Percentiles rank a stretch among this genome's conserved stretches.
These are phyloP conservation scores for Populus trichocarpa DNA, from an alignment of 441 rosid genomes.

Conservation along the genomic window DNA sequence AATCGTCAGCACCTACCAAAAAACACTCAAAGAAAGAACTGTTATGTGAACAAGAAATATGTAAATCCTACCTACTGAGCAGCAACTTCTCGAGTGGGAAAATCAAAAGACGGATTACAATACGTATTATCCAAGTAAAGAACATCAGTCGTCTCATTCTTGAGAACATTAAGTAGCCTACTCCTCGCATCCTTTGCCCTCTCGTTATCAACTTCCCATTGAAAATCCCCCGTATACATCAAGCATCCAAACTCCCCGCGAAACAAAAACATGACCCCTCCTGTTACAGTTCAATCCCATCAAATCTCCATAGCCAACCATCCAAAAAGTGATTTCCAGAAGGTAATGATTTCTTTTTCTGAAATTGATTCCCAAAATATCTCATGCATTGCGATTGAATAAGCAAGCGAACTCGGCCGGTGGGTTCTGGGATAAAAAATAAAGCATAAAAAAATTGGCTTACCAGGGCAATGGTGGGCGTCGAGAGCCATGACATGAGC, in stretches of 20 bases:
- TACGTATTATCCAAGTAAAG: slow-evolving; percentile 78
- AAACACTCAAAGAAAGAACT: too few relatives aligned
- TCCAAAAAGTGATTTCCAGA: too few relatives aligned
- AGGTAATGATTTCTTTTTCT: too few relatives aligned
- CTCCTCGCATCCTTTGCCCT: slow-evolving; percentile 33
- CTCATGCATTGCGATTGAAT: too few relatives aligned
- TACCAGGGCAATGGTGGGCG: slow-evolving; percentile 86
- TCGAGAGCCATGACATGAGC: slow-evolving; percentile 63
- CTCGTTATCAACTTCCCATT: slow-evolving; percentile 51
- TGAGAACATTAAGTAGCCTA: slow-evolving; percentile 43
- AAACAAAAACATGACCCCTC: slow-evolving; percentile 76
- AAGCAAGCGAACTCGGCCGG: too few relatives aligned
- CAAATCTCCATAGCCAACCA: too few relatives aligned
- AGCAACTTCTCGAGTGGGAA: slow-evolving; percentile 59
- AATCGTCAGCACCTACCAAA: too few relatives aligned
- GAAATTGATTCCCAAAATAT: too few relatives aligned
- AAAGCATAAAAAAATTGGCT: background rate
- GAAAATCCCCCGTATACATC: slow-evolving; percentile 77
- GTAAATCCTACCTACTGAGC: slow-evolving; percentile 43
- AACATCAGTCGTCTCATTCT: slow-evolving; percentile 33
- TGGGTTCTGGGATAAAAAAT: background rate
- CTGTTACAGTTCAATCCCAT: slow-evolving; percentile 23
- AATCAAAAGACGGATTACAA: slow-evolving; percentile 60
- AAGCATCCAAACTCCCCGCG: slow-evolving; percentile 70
- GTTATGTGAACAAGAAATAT: background rate